Evolutionary conservation across 2,329 filamentous ascomycete genomes (phyloP), one percentile per base, ranked within the genome.

Genomic region (Paecilomyces fulvus): DNA sequence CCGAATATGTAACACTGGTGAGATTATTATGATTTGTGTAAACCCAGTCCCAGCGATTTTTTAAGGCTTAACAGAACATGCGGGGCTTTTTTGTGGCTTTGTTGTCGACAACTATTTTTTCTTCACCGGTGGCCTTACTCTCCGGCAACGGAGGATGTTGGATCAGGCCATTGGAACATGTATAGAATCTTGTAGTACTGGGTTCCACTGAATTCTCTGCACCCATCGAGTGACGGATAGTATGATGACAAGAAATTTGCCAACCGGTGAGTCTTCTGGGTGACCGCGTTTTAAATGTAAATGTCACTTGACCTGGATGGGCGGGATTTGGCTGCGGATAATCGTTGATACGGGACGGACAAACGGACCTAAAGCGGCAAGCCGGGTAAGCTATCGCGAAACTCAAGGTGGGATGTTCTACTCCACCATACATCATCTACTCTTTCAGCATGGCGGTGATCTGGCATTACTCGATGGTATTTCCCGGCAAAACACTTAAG

Each of bases 191-290:
- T 28, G 25, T 7, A 7, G 25, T 7, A 7, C 25, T 28, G 25
- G 14, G 37, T 17, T 43, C 37, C 37, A 43, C 37, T n/a, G n/a
- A n/a, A n/a, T 43, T 43, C 1, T 43, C 5, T 9, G 8, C n/a
- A 17, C 33, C 11, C 33, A 37, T 10, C 33, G 33, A 5, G 11
- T 37, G 12, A 37, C 33, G n/a, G 33, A 28, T n/a, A n/a, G n/a
- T n/a, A n/a, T n/a, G n/a, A n/a, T n/a, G n/a, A n/a, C n/a, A n/a
- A n/a, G n/a, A n/a, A n/a, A n/a, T n/a, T n/a, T n/a, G 52, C 57
- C 49, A 55, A 53, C 63, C 62, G 63, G 63, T 65, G 63, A 65
- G 56, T 61, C 49, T 59, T 65, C 64, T 59, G 57, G 62, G 62
- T 57, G 59, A 51, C 51, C 56, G 53, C 21, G 6, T 12, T 12